Percentiles rank a stretch among this genome's conserved stretches.
These are phyloP conservation scores for Cicer chorassanicum DNA, from an alignment of 306 rosid species.

Conservation along the genomic window DNA sequence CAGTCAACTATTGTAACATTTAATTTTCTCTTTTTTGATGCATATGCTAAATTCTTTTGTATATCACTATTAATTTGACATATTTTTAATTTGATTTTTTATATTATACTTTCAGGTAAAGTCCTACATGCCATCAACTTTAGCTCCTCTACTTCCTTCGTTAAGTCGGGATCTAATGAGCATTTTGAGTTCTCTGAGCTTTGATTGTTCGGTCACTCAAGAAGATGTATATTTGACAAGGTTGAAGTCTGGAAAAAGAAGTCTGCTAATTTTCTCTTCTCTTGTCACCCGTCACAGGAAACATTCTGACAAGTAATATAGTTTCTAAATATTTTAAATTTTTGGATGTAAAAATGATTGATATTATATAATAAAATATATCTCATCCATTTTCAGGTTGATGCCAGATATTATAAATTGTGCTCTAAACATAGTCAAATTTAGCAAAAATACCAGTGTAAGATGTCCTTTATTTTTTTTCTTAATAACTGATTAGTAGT, in stretches of 20 bases:
- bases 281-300: slow-evolving; percentile 86
- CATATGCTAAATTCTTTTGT: background rate
- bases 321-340: slow-evolving; percentile 27
- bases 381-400: slow-evolving; percentile 66
- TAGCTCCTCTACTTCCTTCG: slow-evolving; percentile 66
- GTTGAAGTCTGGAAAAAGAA: slow-evolving; percentile 83
- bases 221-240: slow-evolving; percentile 61
- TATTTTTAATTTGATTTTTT: slow-evolving; percentile 4
- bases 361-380: slow-evolving; percentile 33
- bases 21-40: background rate
- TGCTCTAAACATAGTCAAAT: slow-evolving; percentile 66
- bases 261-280: slow-evolving; percentile 70
- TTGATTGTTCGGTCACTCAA: slow-evolving; percentile 47
- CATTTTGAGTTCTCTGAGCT: slow-evolving; percentile 70
- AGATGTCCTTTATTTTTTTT: slow-evolving; percentile 44
- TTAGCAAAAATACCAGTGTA: slow-evolving; percentile 65
- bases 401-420: slow-evolving; percentile 78
- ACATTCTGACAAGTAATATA: slow-evolving; percentile 78
- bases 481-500: slow-evolving; percentile 33
- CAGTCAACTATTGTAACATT: background rate
- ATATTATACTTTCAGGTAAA: slow-evolving; percentile 59
- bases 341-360: slow-evolving; percentile 33
- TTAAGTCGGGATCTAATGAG: slow-evolving; percentile 67
- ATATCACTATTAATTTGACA: background rate
- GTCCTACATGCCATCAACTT: slow-evolving; percentile 82